These are phyloP conservation scores for Claviceps monticola DNA, from an alignment of 2,329 filamentous ascomycete genomes.

Conservation along the genomic window DNA sequence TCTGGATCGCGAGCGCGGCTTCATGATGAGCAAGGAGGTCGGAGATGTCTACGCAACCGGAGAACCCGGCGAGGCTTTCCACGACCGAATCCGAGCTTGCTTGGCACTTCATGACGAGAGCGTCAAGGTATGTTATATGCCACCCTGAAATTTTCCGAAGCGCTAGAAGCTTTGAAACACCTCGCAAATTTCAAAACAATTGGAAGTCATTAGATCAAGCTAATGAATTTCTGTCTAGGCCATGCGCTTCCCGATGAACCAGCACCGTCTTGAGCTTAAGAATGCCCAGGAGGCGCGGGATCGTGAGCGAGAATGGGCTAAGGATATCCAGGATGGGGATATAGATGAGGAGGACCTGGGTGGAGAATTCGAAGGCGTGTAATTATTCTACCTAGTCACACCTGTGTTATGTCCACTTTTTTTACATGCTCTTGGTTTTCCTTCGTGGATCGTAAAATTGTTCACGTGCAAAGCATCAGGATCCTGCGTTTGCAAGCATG, in stretches of 20 bases:
- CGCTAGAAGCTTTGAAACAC: too few relatives aligned
- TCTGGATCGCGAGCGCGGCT: conserved; percentile 84
- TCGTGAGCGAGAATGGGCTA: conserved; percentile 88
- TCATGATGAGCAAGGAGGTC: conserved; percentile 97
- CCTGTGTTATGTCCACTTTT: conserved; percentile 8
- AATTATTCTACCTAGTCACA: conserved; percentile 20
- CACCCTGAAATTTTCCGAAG: not conserved
- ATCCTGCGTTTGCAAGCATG: too few relatives aligned
- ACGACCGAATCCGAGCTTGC: conserved; percentile 88
- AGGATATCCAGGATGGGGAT: conserved; percentile 97
- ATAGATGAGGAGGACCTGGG: conserved; percentile 92
- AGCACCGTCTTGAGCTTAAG: conserved; percentile 92
- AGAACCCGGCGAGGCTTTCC: conserved; percentile 93
- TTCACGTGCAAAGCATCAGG: too few relatives aligned
- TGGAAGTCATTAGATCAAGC: conserved; percentile 1
- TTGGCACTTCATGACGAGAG: conserved; percentile 91
- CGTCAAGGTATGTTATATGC: conserved; percentile 60
- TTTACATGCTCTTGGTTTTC: not conserved
- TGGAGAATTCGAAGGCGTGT: conserved; percentile 93
- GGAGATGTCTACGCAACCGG: conserved; percentile 92
- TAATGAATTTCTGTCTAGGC: conserved; percentile 39
- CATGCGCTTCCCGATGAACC: conserved; percentile 99
- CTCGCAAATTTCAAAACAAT: too few relatives aligned
- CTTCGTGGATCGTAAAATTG: not conserved
- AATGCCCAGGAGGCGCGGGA: conserved; percentile 97